Evolutionary conservation across 495 filamentous ascomycete genomes (phyloP).

Genomic region (Trichocladium antarcticum): DNA sequence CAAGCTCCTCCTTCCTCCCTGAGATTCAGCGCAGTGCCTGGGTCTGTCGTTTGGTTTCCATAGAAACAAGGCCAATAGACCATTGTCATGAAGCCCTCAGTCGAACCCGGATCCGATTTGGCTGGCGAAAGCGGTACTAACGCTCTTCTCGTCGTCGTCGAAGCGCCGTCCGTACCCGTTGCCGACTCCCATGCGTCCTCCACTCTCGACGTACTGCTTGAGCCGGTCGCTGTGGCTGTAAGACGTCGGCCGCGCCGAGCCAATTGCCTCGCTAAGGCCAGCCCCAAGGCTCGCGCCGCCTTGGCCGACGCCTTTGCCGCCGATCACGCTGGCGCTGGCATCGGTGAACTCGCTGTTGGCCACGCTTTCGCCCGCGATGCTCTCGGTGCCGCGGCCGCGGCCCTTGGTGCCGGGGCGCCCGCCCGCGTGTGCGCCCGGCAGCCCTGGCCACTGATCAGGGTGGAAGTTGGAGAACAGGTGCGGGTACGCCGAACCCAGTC

Average conservation of each 20-base stretch:
- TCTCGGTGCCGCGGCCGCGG: constrained; percentile 55
- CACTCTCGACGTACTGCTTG: constrained; percentile 83
- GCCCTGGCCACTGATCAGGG: constrained; percentile 75
- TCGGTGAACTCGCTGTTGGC: constrained; percentile 82
- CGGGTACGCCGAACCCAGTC: constrained; percentile 68
- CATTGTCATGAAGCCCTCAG: constrained; percentile 42
- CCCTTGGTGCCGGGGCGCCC: constrained; percentile 39
- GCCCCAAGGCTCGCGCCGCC: constrained; percentile 70
- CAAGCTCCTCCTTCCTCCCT: constrained; percentile 6
- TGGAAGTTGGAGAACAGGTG: constrained; percentile 92
- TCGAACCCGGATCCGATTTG: constrained; percentile 81
- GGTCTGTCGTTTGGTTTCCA: constrained; percentile 10
- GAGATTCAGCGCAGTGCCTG: constrained; percentile 7
- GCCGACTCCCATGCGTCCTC: constrained; percentile 43
- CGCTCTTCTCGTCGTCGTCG: constrained; percentile 89
- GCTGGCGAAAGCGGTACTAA: constrained; percentile 91
- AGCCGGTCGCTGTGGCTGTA: constrained; percentile 49
- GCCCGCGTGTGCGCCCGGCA: constrained; percentile 56
- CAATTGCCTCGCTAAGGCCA: constrained; percentile 58
- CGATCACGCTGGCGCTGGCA: constrained; percentile 61
- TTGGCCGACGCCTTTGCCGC: constrained; percentile 54
- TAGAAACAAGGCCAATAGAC: constrained; percentile 12
- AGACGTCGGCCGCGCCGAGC: constrained; percentile 32
- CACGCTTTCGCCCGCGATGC: constrained; percentile 80
- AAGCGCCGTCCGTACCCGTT: constrained; percentile 72